Percentiles rank a stretch among this genome's conserved stretches.
These are phyloP conservation scores for Aspergillus aculeatinus DNA, from an alignment of 2,329 filamentous ascomycete genomes.

Conservation along the genomic window DNA sequence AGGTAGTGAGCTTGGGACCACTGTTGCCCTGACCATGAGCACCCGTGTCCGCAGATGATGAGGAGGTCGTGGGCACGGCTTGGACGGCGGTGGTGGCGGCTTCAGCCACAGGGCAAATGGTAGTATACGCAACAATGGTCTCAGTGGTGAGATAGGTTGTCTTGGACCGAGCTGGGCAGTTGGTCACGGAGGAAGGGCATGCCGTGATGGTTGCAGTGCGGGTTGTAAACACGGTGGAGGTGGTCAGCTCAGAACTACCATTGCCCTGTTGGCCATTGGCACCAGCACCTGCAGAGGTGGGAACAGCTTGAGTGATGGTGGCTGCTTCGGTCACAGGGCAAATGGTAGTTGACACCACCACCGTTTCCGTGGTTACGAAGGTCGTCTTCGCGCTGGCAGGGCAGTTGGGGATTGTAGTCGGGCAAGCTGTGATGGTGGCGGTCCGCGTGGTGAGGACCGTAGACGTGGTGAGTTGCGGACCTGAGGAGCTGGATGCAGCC, in stretches of 20 bases:
- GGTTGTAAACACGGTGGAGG: conserved; percentile 24
- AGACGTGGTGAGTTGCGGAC: neutral
- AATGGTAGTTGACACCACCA: conserved; percentile 1
- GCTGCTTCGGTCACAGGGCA: neutral
- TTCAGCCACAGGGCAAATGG: conserved; percentile 21
- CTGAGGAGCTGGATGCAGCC: neutral
- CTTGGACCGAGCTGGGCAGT: conserved; percentile 25
- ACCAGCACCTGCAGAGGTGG: neutral
- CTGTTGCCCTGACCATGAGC: neutral
- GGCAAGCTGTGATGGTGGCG: conserved; percentile 1
- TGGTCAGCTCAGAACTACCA: conserved; percentile 12
- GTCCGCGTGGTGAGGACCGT: neutral
- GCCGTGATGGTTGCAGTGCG: conserved; percentile 26
- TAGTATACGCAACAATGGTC: conserved; percentile 23
- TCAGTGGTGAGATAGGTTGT: conserved; percentile 24
- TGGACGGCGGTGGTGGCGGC: neutral
- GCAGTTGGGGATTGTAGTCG: neutral
- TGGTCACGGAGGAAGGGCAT: conserved; percentile 27
- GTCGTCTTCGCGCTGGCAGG: neutral
- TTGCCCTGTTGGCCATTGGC: neutral
- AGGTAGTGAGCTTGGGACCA: conserved; percentile 15
- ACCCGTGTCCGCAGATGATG: no score
- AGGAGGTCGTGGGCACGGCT: no score
- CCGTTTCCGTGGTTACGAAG: neutral
- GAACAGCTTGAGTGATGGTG: neutral